Conservation (phyloP, 768 basidiomycete genomes). For the Chalciporus pseudorubinellus region DNA sequence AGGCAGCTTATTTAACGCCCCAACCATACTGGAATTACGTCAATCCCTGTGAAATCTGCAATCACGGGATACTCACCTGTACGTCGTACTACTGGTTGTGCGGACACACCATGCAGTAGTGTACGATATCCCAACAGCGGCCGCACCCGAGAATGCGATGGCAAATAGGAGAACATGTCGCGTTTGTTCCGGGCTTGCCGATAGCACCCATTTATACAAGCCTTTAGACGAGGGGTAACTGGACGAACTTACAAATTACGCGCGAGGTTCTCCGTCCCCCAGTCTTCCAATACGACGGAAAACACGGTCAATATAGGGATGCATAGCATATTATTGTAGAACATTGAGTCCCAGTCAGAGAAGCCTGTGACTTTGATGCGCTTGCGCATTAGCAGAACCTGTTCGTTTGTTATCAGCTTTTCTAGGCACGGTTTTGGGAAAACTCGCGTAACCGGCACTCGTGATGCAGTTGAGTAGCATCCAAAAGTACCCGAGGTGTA, state of each 20-base stretch:
- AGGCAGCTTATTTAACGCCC: slow-evolving; percentile 94
- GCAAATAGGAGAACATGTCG: slow-evolving; percentile 77
- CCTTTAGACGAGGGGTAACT: neutral
- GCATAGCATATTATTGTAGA: slow-evolving; percentile 95
- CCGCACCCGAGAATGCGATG: slow-evolving; percentile 96
- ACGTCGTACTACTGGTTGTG: slow-evolving; percentile 96
- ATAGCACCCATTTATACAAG: neutral
- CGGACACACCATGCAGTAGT: slow-evolving; percentile 99
- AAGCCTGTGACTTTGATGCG: slow-evolving; percentile 93
- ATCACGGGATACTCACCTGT: slow-evolving; percentile 55
- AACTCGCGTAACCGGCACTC: slow-evolving; percentile 84
- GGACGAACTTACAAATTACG: slow-evolving; percentile 80
- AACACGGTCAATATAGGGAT: slow-evolving; percentile 86
- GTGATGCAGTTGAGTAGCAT: slow-evolving; percentile 91
- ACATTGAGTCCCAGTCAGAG: slow-evolving; percentile 99
- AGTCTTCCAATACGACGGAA: slow-evolving; percentile 85
- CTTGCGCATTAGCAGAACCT: slow-evolving; percentile 97
- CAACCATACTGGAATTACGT: slow-evolving; percentile 74
- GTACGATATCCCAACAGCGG: slow-evolving; percentile 96
- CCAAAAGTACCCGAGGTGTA: slow-evolving; percentile 92
- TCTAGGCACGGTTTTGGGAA: slow-evolving; percentile 1
- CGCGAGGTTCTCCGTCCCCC: slow-evolving; percentile 73
- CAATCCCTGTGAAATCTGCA: neutral
- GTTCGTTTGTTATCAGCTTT: slow-evolving; percentile 2
- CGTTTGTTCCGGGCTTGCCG: slow-evolving; percentile 72